Conservation (phyloP, 106 monocot genomes). For the Dioscorea alata region DNA sequence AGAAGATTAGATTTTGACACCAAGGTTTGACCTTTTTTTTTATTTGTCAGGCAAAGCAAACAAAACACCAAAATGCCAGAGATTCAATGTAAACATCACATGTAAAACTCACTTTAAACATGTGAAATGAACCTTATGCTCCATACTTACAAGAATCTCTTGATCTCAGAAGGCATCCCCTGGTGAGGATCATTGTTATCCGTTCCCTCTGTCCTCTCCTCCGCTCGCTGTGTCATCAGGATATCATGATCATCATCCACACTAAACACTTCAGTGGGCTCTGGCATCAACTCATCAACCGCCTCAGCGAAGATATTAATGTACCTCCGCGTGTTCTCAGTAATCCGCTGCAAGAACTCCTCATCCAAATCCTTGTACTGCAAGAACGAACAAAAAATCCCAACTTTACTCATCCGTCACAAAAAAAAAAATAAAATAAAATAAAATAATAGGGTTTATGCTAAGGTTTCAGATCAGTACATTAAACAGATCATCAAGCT, state of each 20-base stretch:
- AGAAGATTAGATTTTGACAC: too few relatives aligned
- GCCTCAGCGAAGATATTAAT: slow-evolving; percentile 74
- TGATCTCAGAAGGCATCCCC: slow-evolving; percentile 94
- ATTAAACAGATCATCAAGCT: slow-evolving; percentile 87
- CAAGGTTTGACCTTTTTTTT: too few relatives aligned
- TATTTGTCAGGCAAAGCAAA: too few relatives aligned
- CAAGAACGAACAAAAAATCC: slow-evolving; percentile 7
- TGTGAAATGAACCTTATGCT: not conserved
- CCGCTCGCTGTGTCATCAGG: slow-evolving; percentile 89
- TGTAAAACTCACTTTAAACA: not conserved
- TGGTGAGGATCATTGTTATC: slow-evolving; percentile 65
- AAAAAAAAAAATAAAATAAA: too few relatives aligned
- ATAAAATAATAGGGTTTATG: not conserved
- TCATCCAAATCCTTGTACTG: slow-evolving; percentile 94
- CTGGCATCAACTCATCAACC: slow-evolving; percentile 87
- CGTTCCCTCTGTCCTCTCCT: slow-evolving; percentile 53
- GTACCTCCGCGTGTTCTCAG: slow-evolving; percentile 84
- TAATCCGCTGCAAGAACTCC: slow-evolving; percentile 76
- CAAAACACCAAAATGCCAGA: too few relatives aligned
- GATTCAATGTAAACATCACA: not conserved
- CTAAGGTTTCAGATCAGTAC: slow-evolving; percentile 20
- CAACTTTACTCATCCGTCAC: not conserved
- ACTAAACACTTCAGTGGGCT: slow-evolving; percentile 63
- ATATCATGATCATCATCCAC: slow-evolving; percentile 90
- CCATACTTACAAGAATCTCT: slow-evolving; percentile 75